Evolutionary conservation across 768 basidiomycete genomes (phyloP), one percentile per base, ranked within the genome.

Genomic region (Rhizopogon rudus): DNA sequence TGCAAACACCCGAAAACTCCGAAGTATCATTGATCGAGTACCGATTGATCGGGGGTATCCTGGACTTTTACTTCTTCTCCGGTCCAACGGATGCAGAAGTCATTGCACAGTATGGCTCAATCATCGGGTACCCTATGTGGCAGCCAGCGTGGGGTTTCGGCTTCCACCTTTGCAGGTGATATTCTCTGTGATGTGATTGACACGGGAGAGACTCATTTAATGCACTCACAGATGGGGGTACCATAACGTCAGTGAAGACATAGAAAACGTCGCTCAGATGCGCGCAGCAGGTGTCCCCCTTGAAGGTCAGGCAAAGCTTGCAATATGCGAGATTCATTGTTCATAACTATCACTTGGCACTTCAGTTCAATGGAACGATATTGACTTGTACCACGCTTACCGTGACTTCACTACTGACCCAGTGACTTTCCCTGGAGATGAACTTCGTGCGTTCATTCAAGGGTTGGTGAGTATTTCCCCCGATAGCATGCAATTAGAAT

Each of bases 81-180:
- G 86, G 86, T 0, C 56, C 81, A 20, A 45, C 61, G 17, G 64
- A 83, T 25, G 71, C 72, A 44, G 67, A 69, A n/a, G 88, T 89
- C 8, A 78, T 87, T 48, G 78, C 86, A 57, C 88, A 91, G 67
- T 88, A 91, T 61, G 80, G 83, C 5, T 77, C 72, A 37, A 70
- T 82, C n/a, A 75, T 87, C 28, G 88, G 88, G 3, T 71, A 80
- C 40, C 87, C 89, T 3, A 81, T 80, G 31, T 84, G 86, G 81
- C 82, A 84, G 64, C 88, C 88, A 2, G 74, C 75, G 39, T 91
- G 87, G 86, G 82, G 81, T 5, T 87, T 91, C 63, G 88, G 89
- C 6, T 88, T 88, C 73, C 88, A 92, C 57, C 76, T 88, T 14
- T 86, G 85, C 72, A 77, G 81, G 76, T 84, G 63, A 58, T 65